Evolutionary conservation across 495 filamentous ascomycete genomes (phyloP), one percentile per base, ranked within the genome.

Genomic region (Aspergillus kassunensis): DNA sequence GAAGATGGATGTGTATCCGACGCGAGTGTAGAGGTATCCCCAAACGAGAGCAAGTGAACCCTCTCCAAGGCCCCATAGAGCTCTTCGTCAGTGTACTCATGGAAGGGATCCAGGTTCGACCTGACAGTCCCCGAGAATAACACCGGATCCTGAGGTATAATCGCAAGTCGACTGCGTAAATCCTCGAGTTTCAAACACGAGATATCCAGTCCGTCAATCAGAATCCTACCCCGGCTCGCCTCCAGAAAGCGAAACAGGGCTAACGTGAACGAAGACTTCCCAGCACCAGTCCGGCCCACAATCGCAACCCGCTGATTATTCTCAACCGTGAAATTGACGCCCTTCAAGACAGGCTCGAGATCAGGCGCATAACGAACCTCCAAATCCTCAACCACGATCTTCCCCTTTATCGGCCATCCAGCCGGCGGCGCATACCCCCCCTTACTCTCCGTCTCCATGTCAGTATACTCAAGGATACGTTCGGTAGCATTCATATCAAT

Each of bases 91-190:
- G 24, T 27, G 9, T 27, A 9, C 24, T 27, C 24, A 9, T 27
- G 4, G 24, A 27, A 27, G 4, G 24, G 24, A 9, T 27, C 24
- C 24, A 27, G 24, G 9, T 27, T 27, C 4, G 4, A 4, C 24
- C 24, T 27, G 4, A 27, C 9, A 4, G 24, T 27, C 24, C 24
- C 24, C 4, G 24, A 27, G 24, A 27, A 27, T 27, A 27, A 27
- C 24, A 92, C 88, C 0, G 89, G 89, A 53, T 95, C 89, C 58
- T 91, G 88, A 0, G 89, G 89, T 35, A 95, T 95, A 62, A 95
- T 91, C 25, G 87, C 87, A 0, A 95, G 71, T 0, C 89, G 77
- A 29, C 83, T 85, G 5, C 89, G 80, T 1, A 92, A 77, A 37
- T 86, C 80, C 13, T 89, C 82, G 0, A 92, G 76, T 20, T 80